A percentile compares a stretch with the other conserved stretches of the same genome.
Evolutionary conservation across 1,284 basidiomycete species (phyloP).

Genomic region (Ceratobasidium sp.): DNA sequence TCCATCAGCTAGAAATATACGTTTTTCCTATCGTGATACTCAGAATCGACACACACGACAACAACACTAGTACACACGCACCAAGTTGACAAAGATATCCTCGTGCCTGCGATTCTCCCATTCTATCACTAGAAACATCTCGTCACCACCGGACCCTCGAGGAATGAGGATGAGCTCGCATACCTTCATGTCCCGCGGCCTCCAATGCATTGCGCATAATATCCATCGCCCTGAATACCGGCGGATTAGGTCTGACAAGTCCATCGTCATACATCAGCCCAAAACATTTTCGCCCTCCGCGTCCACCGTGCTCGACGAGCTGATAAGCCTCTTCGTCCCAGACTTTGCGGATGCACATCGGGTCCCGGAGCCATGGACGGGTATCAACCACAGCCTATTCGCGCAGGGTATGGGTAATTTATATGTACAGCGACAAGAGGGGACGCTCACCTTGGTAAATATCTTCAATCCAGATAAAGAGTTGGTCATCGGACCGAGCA

Average conservation of each 20-base stretch:
- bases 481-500: conserved; percentile 75
- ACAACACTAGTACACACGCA: conserved; percentile 3
- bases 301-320: conserved; percentile 66
- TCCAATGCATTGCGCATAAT: conserved; percentile 67
- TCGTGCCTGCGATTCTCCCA: conserved; percentile 51
- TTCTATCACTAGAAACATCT: conserved; percentile 54
- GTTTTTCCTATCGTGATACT: conserved; percentile 38
- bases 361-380: conserved; percentile 78
- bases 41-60: not conserved
- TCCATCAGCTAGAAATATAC: conserved; percentile 50
- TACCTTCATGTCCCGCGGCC: conserved; percentile 74
- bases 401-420: too few relatives aligned
- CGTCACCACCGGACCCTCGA: not conserved
- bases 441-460: conserved; percentile 63
- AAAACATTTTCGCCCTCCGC: conserved; percentile 68
- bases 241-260: conserved; percentile 73
- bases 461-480: conserved; percentile 68
- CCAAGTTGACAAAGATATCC: conserved; percentile 44
- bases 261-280: conserved; percentile 74
- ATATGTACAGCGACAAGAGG: conserved; percentile 49
- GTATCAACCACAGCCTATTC: conserved; percentile 60
- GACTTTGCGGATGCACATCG: conserved; percentile 67
- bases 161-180: not conserved
- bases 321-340: conserved; percentile 72
- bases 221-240: conserved; percentile 71